Evolutionary conservation across 768 basidiomycete genomes (phyloP), one percentile per base, ranked within the genome.

Genomic region (Tricholoma sp.): DNA sequence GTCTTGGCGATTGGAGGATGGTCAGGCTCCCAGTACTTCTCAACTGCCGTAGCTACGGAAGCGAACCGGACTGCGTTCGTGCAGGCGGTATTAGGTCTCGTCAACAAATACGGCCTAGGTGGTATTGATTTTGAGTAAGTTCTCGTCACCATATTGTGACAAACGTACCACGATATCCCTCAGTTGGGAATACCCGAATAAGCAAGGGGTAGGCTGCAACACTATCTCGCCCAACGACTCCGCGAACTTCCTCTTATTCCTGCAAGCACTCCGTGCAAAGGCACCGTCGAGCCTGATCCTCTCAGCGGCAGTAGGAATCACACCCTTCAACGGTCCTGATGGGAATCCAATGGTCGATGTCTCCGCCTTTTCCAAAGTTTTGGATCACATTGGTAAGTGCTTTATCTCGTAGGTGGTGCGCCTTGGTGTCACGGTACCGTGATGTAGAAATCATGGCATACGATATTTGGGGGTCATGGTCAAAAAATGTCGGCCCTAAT

Each of bases 181-280:
- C 54, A 80, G 79, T 64, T 95, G 93, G 92, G 94, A 96, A 71
- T 94, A 88, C 66, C 93, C 94, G 1, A 81, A 78, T 55, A 62
- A 70, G 4, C 71, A 76, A 52, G 91, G 92, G 32, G 76, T 87
- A 1, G 83, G 82, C 1, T 89, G 89, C 62, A 97, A 96, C 68
- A 68, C 68, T 0, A 76, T 86, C 57, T 77, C 79, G 7, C 52
- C 67, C 1, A 59, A 77, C 54, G 95, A 98, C 67, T 82, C 85
- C 0, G 73, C 79, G 31, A 95, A 97, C 69, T 90, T 88, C 71
- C 80, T 94, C 34, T 59, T 72, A 4, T 91, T 95, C 75, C 76
- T 98, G 10, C 76, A 85, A 61, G 78, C 80, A 32, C 82, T 96
- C 19, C 83, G 89, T 43, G 59, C 63, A 8, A 73, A 81, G 39